Percentiles rank a stretch among this genome's conserved stretches.
Conservation (phyloP, 441 rosid species). For the Omphalea diandra region DNA sequence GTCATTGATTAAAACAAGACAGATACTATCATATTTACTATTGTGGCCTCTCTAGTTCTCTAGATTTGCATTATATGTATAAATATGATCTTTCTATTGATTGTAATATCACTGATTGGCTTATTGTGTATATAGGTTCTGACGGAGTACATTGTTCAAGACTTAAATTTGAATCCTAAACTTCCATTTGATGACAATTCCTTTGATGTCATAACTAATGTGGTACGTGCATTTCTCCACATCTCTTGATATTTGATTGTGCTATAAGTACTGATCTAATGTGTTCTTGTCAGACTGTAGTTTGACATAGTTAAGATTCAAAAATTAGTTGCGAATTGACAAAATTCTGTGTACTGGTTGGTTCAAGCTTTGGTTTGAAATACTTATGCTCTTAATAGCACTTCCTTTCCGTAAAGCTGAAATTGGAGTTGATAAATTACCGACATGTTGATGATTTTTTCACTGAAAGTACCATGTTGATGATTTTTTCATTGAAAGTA, state of each 20-base stretch:
- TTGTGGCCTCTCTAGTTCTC: background rate
- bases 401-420: background rate
- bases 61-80: background rate
- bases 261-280: background rate
- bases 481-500: background rate
- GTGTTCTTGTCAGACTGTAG: background rate
- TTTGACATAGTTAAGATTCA: background rate
- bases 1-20: background rate
- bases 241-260: constrained; percentile 10
- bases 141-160: constrained; percentile 82
- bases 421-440: too few relatives aligned
- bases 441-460: background rate
- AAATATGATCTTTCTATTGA: background rate
- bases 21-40: background rate
- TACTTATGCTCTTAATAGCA: too few relatives aligned
- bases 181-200: constrained; percentile 88
- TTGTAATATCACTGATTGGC: background rate
- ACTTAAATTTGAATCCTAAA: constrained; percentile 69
- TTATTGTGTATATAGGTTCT: constrained; percentile 53
- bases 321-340: background rate
- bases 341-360: background rate
- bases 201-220: constrained; percentile 84
- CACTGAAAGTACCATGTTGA: background rate
- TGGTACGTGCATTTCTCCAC: constrained; percentile 44
- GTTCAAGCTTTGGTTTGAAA: background rate